phyloP scores from a whole-genome alignment of 179 eudicot species.

The Silene noctiflora region DNA sequence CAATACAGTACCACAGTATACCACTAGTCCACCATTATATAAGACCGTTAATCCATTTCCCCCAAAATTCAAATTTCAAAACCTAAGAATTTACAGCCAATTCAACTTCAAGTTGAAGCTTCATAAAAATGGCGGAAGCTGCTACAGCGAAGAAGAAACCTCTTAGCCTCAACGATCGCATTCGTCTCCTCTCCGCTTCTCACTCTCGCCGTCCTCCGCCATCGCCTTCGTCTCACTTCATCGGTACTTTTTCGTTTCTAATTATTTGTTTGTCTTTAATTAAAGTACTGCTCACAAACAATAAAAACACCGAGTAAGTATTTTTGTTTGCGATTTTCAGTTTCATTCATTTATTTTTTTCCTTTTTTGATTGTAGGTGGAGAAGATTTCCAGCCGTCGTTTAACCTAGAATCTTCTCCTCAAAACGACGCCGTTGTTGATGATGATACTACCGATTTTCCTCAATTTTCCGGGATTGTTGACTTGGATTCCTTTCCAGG shows the following conservation, averaged over 20 bases:
- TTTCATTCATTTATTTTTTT: neutral
- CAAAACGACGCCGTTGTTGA: neutral
- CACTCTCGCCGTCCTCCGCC: slow-evolving; percentile 39
- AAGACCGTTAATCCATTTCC: neutral
- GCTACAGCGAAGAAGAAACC: slow-evolving; percentile 38
- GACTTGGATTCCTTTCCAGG: slow-evolving; percentile 31
- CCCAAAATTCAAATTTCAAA: slow-evolving; percentile 17
- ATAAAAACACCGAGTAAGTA: no score
- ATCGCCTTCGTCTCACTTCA: neutral
- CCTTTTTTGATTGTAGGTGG: slow-evolving; percentile 28
- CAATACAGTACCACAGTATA: no score
- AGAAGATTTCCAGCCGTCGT: slow-evolving; percentile 18
- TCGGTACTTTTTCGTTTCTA: neutral
- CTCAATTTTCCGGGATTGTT: slow-evolving; percentile 13
- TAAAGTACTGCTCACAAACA: no score
- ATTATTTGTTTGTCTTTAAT: neutral
- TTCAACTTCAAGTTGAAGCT: neutral
- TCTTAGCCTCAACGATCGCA: slow-evolving; percentile 66
- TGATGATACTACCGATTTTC: neutral
- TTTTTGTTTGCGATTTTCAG: neutral
- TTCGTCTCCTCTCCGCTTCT: slow-evolving; percentile 54
- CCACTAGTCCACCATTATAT: no score
- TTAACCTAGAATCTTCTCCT: slow-evolving; percentile 15
- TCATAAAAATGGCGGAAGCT: slow-evolving; percentile 24
- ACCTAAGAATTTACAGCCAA: slow-evolving; percentile 12